phyloP scores from a whole-genome alignment of 1,284 basidiomycete species.

The Acaromyces ingoldii region DNA sequence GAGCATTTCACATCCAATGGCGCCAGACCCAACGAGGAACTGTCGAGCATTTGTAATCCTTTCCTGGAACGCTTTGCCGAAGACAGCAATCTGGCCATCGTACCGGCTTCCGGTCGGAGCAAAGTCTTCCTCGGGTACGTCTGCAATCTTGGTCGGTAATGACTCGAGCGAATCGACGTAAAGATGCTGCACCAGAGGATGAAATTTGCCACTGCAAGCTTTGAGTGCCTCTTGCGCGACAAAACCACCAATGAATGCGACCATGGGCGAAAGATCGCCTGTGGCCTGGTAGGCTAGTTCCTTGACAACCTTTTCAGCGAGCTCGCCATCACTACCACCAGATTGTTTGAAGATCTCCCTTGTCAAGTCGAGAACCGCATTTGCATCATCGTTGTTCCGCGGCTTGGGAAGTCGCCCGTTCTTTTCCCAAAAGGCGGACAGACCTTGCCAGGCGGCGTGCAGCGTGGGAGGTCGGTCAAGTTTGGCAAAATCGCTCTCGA shows the following conservation, averaged over 20 bases:
- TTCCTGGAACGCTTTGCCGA: constrained; percentile 86
- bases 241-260: constrained; percentile 93
- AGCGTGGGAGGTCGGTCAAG: constrained; percentile 87
- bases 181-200: constrained; percentile 88
- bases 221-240: constrained; percentile 98
- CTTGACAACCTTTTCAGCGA: constrained; percentile 71
- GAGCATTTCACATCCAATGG: constrained; percentile 99
- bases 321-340: constrained; percentile 63
- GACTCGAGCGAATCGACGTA: constrained; percentile 99
- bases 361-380: constrained; percentile 66
- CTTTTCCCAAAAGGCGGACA: constrained; percentile 72
- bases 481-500: constrained; percentile 97
- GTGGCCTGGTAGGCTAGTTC: constrained; percentile 87
- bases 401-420: constrained; percentile 72
- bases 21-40: constrained; percentile 95
- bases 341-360: constrained; percentile 64
- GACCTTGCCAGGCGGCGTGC: constrained; percentile 91
- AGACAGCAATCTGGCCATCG: constrained; percentile 92
- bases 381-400: constrained; percentile 77
- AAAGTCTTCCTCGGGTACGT: constrained; percentile 73
- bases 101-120: constrained; percentile 79
- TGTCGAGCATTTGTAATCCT: constrained; percentile 86
- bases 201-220: constrained; percentile 96
- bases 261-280: constrained; percentile 86
- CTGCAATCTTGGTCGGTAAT: constrained; percentile 46